Evolutionary conservation across 306 rosid genomes (phyloP).

Genomic region (Hippophae tibetana): DNA sequence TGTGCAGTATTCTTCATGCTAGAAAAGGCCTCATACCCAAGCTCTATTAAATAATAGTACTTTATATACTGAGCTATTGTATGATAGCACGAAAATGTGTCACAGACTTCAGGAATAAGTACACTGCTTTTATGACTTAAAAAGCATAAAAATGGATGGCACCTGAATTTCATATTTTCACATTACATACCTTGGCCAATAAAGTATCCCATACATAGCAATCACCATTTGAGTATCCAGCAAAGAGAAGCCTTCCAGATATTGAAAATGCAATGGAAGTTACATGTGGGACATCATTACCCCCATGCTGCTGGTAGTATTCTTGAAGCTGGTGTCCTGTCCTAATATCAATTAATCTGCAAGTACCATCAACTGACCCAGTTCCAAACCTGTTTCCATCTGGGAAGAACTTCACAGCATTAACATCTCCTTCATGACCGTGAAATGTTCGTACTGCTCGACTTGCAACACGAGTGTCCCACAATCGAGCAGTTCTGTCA

Average conservation of each 20-base stretch:
- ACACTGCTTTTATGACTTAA: background rate
- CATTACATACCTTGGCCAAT: slow-evolving; percentile 61
- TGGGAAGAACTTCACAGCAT: slow-evolving; percentile 79
- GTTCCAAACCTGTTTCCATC: slow-evolving; percentile 98
- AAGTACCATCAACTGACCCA: slow-evolving; percentile 93
- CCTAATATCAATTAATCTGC: slow-evolving; percentile 86
- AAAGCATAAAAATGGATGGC: background rate
- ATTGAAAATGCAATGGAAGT: slow-evolving; percentile 87
- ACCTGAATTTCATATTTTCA: background rate
- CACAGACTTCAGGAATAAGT: background rate
- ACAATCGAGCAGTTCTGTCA: slow-evolving; percentile 82
- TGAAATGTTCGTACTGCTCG: slow-evolving; percentile 84
- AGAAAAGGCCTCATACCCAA: slow-evolving; percentile 1
- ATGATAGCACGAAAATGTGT: background rate
- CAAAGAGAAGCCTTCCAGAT: slow-evolving; percentile 92
- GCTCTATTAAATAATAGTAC: background rate
- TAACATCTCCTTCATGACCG: slow-evolving; percentile 84
- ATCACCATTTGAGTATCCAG: slow-evolving; percentile 74
- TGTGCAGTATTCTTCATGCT: background rate
- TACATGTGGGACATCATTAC: slow-evolving; percentile 45
- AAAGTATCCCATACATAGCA: slow-evolving; percentile 95
- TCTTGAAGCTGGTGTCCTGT: slow-evolving; percentile 94
- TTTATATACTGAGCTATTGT: too few species aligned
- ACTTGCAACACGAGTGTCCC: slow-evolving; percentile 99
- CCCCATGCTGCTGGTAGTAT: slow-evolving; percentile 54